Evolutionary conservation across 768 basidiomycete species (phyloP).

Genomic region (Stropharia rugosoannulata): DNA sequence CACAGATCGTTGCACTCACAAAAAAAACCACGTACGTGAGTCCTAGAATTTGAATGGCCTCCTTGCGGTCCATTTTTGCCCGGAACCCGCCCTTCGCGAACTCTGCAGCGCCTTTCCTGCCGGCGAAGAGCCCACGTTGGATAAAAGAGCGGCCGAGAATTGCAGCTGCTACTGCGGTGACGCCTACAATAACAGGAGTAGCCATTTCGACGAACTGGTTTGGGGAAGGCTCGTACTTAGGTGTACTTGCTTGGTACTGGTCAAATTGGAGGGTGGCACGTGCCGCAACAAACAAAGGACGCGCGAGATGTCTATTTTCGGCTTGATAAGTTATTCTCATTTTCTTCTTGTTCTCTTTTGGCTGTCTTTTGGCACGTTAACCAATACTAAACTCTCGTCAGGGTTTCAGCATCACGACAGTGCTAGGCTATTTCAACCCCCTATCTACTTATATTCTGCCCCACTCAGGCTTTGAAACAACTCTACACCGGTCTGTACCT

Average conservation of each 20-base stretch:
- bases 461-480: too few relatives aligned
- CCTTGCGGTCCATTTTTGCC: slow-evolving; percentile 93
- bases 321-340: too few relatives aligned
- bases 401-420: too few relatives aligned
- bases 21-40: slow-evolving; percentile 68
- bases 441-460: too few relatives aligned
- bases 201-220: slow-evolving; percentile 49
- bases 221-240: not conserved
- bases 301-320: not conserved
- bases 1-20: not conserved
- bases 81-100: slow-evolving; percentile 95
- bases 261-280: not conserved
- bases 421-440: too few relatives aligned
- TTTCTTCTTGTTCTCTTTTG: too few relatives aligned
- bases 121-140: slow-evolving; percentile 58
- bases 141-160: slow-evolving; percentile 72
- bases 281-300: not conserved
- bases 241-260: not conserved
- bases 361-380: too few relatives aligned
- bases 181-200: slow-evolving; percentile 73
- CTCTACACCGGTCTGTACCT: too few relatives aligned
- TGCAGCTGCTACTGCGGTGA: slow-evolving; percentile 76
- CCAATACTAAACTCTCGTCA: too few relatives aligned
- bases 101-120: slow-evolving; percentile 58
- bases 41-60: slow-evolving; percentile 89